phyloP scores from a whole-genome alignment of 306 rosid species.

The Rosa chinensis region DNA sequence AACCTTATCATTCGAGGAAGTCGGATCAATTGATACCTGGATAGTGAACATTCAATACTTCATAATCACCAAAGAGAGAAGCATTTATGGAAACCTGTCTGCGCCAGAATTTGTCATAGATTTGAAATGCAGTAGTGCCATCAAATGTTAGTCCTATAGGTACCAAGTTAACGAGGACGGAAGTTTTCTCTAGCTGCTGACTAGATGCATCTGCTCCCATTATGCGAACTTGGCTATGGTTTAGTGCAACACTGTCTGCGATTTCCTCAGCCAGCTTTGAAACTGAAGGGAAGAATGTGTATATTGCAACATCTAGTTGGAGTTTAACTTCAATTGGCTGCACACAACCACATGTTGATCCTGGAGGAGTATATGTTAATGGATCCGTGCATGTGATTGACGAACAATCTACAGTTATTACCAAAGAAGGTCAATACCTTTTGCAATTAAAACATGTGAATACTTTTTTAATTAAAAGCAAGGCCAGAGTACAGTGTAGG shows the following conservation, averaged over 20 bases:
- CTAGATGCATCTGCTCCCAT: constrained; percentile 85
- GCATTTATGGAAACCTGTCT: constrained; percentile 53
- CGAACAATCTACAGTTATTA: constrained; percentile 63
- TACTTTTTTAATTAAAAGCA: neutral
- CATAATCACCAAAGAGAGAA: constrained; percentile 70
- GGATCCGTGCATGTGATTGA: constrained; percentile 76
- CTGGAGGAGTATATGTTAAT: constrained; percentile 75
- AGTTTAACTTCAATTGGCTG: constrained; percentile 86
- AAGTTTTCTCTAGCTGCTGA: constrained; percentile 74
- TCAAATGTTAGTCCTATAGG: constrained; percentile 70
- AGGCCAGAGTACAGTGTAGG: constrained; percentile 12
- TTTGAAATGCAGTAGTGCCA: constrained; percentile 48
- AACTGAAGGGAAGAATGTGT: constrained; percentile 74
- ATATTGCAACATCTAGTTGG: constrained; percentile 52
- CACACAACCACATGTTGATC: constrained; percentile 86
- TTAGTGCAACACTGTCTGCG: constrained; percentile 61
- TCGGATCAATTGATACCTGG: constrained; percentile 58
- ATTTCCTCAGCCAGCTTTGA: constrained; percentile 77
- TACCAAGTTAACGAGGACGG: constrained; percentile 71
- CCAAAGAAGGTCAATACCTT: constrained; percentile 17
- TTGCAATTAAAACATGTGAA: constrained; percentile 18
- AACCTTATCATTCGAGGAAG: neutral
- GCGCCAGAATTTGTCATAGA: constrained; percentile 78
- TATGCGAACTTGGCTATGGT: constrained; percentile 84
- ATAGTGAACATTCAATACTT: constrained; percentile 72